Conservation (phyloP, 257 asterid genomes). For the Misopates orontium region DNA sequence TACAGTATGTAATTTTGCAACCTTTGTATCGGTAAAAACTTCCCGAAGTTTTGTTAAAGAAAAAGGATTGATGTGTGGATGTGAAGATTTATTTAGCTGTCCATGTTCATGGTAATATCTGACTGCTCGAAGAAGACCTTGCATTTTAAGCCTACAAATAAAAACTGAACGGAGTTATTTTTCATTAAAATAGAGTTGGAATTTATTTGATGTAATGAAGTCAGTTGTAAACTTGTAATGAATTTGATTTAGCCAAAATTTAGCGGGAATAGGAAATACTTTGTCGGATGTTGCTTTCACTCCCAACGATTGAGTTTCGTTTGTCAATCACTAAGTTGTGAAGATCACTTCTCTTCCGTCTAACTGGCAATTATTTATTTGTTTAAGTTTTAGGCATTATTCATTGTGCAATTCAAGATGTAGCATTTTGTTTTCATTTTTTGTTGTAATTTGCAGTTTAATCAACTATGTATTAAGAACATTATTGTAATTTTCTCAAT, state of each 20-base stretch:
- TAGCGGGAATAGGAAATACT: not conserved
- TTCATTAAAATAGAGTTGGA: not conserved
- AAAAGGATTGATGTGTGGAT: constrained; percentile 23
- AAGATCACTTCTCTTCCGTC: not conserved
- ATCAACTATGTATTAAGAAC: too few species aligned
- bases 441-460: too few species aligned
- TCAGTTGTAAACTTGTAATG: not conserved
- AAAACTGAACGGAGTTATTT: not conserved
- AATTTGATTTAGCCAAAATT: not conserved
- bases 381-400: too few species aligned
- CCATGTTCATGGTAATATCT: constrained; percentile 37
- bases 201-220: not conserved
- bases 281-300: not conserved
- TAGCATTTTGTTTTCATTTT: too few species aligned
- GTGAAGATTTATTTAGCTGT: constrained; percentile 16
- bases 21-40: constrained; percentile 22
- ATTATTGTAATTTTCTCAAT: too few species aligned
- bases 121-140: constrained; percentile 43
- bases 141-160: constrained; percentile 43
- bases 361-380: too few species aligned
- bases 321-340: not conserved
- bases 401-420: too few species aligned
- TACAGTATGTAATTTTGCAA: constrained; percentile 29
- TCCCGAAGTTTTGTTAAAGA: constrained; percentile 21
- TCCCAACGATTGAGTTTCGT: not conserved